phyloP scores from a whole-genome alignment of 208 protist species.

The Trypanosoma boissoni region DNA sequence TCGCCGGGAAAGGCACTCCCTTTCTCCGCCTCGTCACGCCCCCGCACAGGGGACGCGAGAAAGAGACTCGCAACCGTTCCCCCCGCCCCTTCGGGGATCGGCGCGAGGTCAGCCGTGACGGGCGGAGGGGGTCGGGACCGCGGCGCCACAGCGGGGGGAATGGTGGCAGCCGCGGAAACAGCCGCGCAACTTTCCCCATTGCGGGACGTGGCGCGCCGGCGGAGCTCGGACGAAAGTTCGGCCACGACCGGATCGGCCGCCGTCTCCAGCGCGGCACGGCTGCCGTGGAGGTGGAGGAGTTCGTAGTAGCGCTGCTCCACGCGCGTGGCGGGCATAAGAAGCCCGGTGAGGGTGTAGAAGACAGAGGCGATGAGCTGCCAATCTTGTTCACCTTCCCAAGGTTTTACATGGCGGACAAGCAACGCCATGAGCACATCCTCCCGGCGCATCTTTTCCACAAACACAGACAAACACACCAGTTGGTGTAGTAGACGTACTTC shows the following conservation, averaged over 20 bases:
- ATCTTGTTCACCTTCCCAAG: conserved; percentile 21
- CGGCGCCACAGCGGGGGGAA: too few species aligned
- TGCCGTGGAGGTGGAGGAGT: conserved; percentile 17
- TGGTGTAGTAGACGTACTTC: not conserved
- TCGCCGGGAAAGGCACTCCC: not conserved
- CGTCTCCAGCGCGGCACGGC: conserved; percentile 23
- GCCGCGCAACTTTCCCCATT: too few species aligned
- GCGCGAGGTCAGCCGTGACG: too few species aligned
- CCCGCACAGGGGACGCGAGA: not conserved
- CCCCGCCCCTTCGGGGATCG: too few species aligned
- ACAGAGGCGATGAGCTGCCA: conserved; percentile 24
- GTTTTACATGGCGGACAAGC: conserved; percentile 22
- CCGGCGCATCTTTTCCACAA: conserved; percentile 1
- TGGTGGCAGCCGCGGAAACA: too few species aligned
- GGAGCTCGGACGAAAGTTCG: conserved; percentile 7
- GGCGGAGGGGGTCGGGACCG: too few species aligned
- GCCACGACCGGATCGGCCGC: too few species aligned
- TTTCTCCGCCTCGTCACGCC: not conserved
- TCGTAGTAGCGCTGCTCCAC: conserved; percentile 30
- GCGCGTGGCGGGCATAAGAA: conserved; percentile 21
- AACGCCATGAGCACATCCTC: conserved; percentile 16
- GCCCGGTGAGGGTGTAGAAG: conserved; percentile 30
- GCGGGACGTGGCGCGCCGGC: not conserved
- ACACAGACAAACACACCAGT: not conserved
- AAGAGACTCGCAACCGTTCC: conserved; percentile 5